Percentiles rank a stretch among this genome's conserved stretches.
These are phyloP conservation scores for Teunomyces pallodes DNA, from an alignment of 805 yeast genomes.

Conservation along the genomic window DNA sequence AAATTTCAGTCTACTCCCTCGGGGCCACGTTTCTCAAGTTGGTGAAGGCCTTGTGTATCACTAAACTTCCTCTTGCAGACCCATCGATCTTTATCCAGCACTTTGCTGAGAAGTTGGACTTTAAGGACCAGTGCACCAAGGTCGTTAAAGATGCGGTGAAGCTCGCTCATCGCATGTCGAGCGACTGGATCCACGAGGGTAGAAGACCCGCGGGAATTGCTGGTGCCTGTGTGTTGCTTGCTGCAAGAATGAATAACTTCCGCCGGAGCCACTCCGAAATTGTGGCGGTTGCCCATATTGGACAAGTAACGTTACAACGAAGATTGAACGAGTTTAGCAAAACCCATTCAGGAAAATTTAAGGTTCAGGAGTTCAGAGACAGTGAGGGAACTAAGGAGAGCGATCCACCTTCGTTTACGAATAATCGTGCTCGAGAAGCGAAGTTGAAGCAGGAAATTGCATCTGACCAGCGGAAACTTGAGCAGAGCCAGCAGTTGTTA, in stretches of 20 bases:
- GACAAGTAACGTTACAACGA: constrained; percentile 88
- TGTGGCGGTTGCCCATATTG: constrained; percentile 93
- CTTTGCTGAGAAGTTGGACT: constrained; percentile 82
- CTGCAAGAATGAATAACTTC: constrained; percentile 95
- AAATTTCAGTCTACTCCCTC: constrained; percentile 86
- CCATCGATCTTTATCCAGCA: constrained; percentile 93
- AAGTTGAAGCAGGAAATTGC: constrained; percentile 20
- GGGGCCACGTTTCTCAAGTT: constrained; percentile 95
- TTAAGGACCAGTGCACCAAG: constrained; percentile 68
- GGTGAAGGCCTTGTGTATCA: constrained; percentile 81
- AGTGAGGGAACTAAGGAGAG: constrained; percentile 43
- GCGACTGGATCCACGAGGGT: constrained; percentile 96
- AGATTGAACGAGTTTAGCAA: constrained; percentile 83
- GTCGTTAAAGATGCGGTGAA: constrained; percentile 86
- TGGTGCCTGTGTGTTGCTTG: constrained; percentile 90
- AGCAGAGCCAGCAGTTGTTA: constrained; percentile 5
- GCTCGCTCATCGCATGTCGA: constrained; percentile 85
- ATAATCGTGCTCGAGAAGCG: constrained; percentile 54
- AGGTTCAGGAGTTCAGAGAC: constrained; percentile 72
- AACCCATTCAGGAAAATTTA: constrained; percentile 70
- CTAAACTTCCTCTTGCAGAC: constrained; percentile 81
- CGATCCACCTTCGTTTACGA: constrained; percentile 80
- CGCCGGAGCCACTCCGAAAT: constrained; percentile 90
- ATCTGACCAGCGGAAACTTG: constrained; percentile 7
- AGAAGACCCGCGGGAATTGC: constrained; percentile 98